phyloP scores from a whole-genome alignment of 768 basidiomycete genomes.

The Punctularia strigosozonata region DNA sequence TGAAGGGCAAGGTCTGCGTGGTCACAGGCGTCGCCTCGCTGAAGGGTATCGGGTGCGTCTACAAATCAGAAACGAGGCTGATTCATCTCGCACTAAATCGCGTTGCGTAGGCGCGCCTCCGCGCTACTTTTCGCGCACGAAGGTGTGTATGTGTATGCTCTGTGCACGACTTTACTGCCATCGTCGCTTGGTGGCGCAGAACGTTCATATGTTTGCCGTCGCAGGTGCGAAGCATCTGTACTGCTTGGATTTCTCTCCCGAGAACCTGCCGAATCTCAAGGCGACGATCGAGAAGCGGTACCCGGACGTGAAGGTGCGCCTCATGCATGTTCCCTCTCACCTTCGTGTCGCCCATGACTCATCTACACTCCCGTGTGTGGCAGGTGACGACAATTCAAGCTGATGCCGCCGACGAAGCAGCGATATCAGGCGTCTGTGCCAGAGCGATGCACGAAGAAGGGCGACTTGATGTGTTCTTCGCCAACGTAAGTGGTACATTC shows the following conservation, averaged over 20 bases:
- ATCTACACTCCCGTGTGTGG: background rate
- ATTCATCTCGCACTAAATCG: slow-evolving; percentile 2
- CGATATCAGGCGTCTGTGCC: slow-evolving; percentile 58
- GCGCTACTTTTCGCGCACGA: slow-evolving; percentile 70
- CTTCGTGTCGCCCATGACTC: background rate
- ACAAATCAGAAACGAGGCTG: background rate
- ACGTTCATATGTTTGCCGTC: background rate
- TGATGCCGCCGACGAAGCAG: slow-evolving; percentile 72
- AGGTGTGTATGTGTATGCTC: slow-evolving; percentile 28
- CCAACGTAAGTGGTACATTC: slow-evolving; percentile 49
- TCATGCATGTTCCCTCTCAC: background rate
- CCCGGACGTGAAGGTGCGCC: slow-evolving; percentile 64
- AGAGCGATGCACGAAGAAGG: slow-evolving; percentile 74
- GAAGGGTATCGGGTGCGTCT: slow-evolving; percentile 76
- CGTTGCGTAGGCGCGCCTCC: slow-evolving; percentile 45
- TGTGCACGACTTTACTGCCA: background rate
- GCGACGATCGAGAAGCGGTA: slow-evolving; percentile 54
- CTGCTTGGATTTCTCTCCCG: slow-evolving; percentile 57
- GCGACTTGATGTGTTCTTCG: slow-evolving; percentile 87
- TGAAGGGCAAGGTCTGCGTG: slow-evolving; percentile 73
- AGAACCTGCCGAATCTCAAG: slow-evolving; percentile 62
- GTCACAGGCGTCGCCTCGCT: slow-evolving; percentile 82
- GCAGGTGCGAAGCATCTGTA: slow-evolving; percentile 71
- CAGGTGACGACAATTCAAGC: slow-evolving; percentile 71
- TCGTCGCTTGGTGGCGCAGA: background rate